Base-by-base conservation (phyloP, 2,329 filamentous ascomycete genomes). In the Trichophyton benhamiae region DNA sequence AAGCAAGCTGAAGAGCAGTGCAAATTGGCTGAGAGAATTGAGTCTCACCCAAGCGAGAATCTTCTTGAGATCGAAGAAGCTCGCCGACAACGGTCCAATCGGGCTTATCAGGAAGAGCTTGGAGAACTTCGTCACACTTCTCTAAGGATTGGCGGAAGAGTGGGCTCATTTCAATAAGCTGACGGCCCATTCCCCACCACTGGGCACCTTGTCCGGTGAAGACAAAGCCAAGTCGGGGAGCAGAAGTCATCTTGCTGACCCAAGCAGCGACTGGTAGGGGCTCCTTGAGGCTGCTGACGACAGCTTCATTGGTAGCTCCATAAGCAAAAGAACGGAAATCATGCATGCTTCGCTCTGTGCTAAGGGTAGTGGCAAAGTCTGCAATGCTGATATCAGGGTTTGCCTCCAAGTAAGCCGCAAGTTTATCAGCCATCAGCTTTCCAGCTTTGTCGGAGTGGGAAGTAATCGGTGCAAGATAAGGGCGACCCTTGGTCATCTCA, bases 201-300 rank as follows among this genome's bases (percentile, higher is more conserved):
- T 75, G 72, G 13, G 73, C 73, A 3, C 73, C 73, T 58, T 75
- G 73, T 0, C 73, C 73, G 2, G 73, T 74, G 60, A 75, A 75
- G n/a, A 75, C 67, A 59, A 74, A 75, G 1, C 65, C 60, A 49
- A 58, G 38, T 42, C 30, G 20, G 9, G 55, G 53, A 9, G 17
- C 62, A 25, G 62, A 59, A 2, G 65, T 62, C 57, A 70, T 66
- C 8, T 60, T 60, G 62, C 58, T 7, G 69, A 48, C 63, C 62
- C 68, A 65, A 44, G 66, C 64, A 2, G 69, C 72, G 25, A 66
- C 42, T 63, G 73, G 68, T 6, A 74, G 52, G 2, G 67, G 59
- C 3, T 61, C 59, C 38, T 46, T 55, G 17, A 61, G 33, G 15
- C 8, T 30, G 48, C 33, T 52, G 20, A 42, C 36, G 17, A 62